phyloP scores from a whole-genome alignment of 441 rosid species.

The Pelargonium australe region DNA sequence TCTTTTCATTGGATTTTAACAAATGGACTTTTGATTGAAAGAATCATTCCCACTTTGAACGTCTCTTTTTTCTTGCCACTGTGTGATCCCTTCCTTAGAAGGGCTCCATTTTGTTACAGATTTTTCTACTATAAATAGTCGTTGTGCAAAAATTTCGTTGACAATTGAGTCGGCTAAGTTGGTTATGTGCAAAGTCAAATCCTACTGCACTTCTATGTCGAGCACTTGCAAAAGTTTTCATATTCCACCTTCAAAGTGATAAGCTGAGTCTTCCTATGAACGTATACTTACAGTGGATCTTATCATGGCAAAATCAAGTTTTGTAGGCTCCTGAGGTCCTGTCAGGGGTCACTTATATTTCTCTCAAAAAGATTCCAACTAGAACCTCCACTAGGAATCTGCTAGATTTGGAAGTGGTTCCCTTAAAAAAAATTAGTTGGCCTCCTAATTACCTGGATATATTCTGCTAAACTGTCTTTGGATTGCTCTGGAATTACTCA shows the following conservation, averaged over 20 bases:
- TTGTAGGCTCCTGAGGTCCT: constrained; percentile 2
- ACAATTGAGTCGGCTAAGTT: constrained; percentile 5
- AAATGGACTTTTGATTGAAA: neutral
- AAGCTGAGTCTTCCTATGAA: constrained; percentile 12
- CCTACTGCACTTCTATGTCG: constrained; percentile 11
- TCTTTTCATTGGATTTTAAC: constrained; percentile 2
- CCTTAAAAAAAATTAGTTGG: neutral
- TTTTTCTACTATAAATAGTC: neutral
- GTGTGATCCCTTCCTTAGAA: neutral
- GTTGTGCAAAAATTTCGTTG: neutral
- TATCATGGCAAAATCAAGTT: neutral
- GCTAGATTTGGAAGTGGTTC: neutral
- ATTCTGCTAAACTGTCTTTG: neutral
- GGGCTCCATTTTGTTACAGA: neutral
- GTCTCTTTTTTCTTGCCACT: too few relatives aligned
- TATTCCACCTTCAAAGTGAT: constrained; percentile 7
- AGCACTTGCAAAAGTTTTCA: constrained; percentile 14
- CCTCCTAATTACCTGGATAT: neutral
- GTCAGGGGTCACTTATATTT: neutral
- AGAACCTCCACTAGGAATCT: neutral
- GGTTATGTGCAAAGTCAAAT: constrained; percentile 13
- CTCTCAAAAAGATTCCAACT: constrained; percentile 1
- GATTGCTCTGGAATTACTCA: neutral
- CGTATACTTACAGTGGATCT: constrained; percentile 11
- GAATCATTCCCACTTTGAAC: neutral